Percentiles rank a stretch among this genome's conserved stretches.
These are phyloP conservation scores for Phoma sp. DNA, from an alignment of 2,329 filamentous ascomycete genomes.

Conservation along the genomic window DNA sequence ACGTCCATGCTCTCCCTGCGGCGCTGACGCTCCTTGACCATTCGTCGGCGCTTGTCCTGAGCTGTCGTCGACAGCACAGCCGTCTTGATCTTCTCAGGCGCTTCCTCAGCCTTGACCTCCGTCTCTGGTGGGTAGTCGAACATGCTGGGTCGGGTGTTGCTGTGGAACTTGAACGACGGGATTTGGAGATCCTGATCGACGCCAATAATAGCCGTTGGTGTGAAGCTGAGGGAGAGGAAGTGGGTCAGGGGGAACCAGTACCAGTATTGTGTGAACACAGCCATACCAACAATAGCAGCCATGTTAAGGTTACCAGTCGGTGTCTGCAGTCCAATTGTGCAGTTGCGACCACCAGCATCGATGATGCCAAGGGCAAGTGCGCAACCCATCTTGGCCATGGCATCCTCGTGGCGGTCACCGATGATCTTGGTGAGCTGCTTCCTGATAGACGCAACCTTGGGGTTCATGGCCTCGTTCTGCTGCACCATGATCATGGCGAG, in stretches of 20 bases:
- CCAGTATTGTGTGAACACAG: constrained; percentile 99
- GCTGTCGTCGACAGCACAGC: constrained; percentile 96
- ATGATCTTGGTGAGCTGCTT: constrained; percentile 95
- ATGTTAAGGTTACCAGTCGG: constrained; percentile 99
- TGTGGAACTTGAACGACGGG: constrained; percentile 93
- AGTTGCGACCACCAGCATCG: constrained; percentile 96
- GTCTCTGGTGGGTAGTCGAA: constrained; percentile 98
- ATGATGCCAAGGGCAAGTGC: constrained; percentile 95
- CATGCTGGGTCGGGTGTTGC: constrained; percentile 89
- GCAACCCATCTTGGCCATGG: constrained; percentile 98
- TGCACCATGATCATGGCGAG: constrained; percentile 99
- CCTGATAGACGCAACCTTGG: constrained; percentile 87
- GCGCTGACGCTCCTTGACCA: constrained; percentile 91
- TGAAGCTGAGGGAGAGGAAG: constrained; percentile 94
- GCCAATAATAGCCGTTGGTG: constrained; percentile 94
- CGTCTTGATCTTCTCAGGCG: constrained; percentile 90
- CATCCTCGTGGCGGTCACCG: constrained; percentile 93
- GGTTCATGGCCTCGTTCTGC: constrained; percentile 98
- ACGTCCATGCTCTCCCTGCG: constrained; percentile 95
- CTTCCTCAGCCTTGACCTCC: constrained; percentile 92
- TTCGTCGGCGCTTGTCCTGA: constrained; percentile 91
- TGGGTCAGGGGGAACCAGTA: constrained; percentile 99
- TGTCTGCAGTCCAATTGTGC: constrained; percentile 95
- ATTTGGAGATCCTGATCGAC: constrained; percentile 93
- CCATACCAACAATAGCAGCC: constrained; percentile 96